Evolutionary conservation across 2,329 filamentous ascomycete genomes (phyloP).

Genomic region (Beauveria caledonica): DNA sequence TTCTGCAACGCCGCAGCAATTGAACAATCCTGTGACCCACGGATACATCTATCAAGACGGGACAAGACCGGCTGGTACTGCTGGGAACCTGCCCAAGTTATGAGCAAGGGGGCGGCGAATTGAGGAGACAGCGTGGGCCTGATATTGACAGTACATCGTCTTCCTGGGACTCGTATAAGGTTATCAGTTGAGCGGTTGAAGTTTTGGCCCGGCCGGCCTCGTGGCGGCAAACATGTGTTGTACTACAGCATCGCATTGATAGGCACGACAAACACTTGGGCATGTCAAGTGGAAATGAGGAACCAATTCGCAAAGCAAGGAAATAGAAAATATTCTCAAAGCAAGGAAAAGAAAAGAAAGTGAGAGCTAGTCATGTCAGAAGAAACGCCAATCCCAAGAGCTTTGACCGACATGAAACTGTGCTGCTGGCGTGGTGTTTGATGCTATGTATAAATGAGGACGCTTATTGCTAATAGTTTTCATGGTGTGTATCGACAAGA

Average conservation of each 20-base stretch:
- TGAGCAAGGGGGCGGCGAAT: constrained; percentile 19
- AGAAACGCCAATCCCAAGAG: background rate
- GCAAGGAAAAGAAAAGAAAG: background rate
- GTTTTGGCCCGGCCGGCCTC: background rate
- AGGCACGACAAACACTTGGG: background rate
- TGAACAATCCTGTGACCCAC: constrained; percentile 44
- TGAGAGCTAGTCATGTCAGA: background rate
- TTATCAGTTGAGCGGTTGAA: background rate
- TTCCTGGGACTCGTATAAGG: background rate
- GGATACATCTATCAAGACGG: constrained; percentile 52
- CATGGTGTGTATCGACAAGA: background rate
- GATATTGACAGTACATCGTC: too few species aligned
- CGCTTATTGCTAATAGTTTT: background rate
- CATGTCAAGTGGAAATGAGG: background rate
- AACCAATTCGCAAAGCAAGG: background rate
- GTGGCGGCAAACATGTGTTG: background rate
- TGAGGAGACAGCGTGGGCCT: background rate
- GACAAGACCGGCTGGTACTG: constrained; percentile 21
- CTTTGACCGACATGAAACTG: background rate
- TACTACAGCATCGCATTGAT: background rate
- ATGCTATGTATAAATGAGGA: background rate
- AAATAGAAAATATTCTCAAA: constrained; percentile 4
- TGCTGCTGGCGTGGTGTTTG: background rate
- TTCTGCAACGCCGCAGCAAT: constrained; percentile 14
- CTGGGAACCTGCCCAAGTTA: constrained; percentile 24